Evolutionary conservation across 1,139 yeast species (phyloP), one percentile per base, ranked within the genome.

Genomic region (Hemisphaericaspora xylofermentans): DNA sequence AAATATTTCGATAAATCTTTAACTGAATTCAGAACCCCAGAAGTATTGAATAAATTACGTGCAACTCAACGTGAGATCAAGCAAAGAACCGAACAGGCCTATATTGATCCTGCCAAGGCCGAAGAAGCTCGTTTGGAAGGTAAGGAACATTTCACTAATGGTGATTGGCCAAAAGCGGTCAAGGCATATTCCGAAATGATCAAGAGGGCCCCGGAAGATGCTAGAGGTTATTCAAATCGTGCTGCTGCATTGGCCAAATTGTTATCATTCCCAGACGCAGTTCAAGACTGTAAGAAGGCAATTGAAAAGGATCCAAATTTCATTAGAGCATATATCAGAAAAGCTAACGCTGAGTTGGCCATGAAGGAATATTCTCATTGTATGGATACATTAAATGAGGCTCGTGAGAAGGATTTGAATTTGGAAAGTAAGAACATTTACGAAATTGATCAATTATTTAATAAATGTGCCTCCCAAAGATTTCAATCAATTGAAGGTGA

Each of bases 21-120:
- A 58, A 94, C 98, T 34, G 99, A 94, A 71, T 96, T 89, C 68
- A 84, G 99, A 71, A 88, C 96, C 21, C 96, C 98, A 13, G 98
- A 91, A 46, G 88, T 88, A 24, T 78, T 94, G 57, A 82, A 80
- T 56, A 94, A 93, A 68, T 78, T 94, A 60, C 84, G 98, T 69
- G 66, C 82, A 17, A 78, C 96, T 35, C 98, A 93, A 68, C 87
- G 87, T 66, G 88, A 85, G 55, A 75, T 88, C 51, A 91, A 93
- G 69, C 72, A 72, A 43, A 76, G 78, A 58, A 96, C 89, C 66
- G 80, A 87, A 31, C 78, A 79, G 53, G 80, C 83, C 31, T 93
- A 91, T 64, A 68, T 91, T 50, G 84, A 89, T 63, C 95, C 96
- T 24, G 96, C 74, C 53, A 84, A 88, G 68, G 97, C 98, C 6